phyloP scores from a whole-genome alignment of 2,329 filamentous ascomycete genomes.

The Curvularia eragrostidis region DNA sequence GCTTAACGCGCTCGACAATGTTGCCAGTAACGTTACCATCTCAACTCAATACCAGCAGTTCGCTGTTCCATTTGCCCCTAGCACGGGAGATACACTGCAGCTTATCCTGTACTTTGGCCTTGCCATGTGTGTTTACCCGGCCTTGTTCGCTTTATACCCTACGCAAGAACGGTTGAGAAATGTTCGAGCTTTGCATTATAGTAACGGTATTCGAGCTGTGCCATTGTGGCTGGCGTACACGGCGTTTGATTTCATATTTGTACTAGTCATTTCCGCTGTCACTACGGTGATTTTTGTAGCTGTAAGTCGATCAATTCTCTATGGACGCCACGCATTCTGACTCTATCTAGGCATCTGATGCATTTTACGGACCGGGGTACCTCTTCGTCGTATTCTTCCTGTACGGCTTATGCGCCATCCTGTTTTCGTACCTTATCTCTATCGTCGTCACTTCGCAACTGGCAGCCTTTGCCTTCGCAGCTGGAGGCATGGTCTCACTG shows the following conservation, averaged over 20 bases:
- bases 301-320: constrained; percentile 27
- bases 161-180: constrained; percentile 81
- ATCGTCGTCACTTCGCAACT: constrained; percentile 80
- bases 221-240: constrained; percentile 87
- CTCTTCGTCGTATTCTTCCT: constrained; percentile 81
- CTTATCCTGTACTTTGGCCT: constrained; percentile 83
- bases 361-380: constrained; percentile 82
- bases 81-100: constrained; percentile 75
- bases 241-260: constrained; percentile 78
- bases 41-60: constrained; percentile 76
- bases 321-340: constrained; percentile 15
- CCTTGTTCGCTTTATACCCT: constrained; percentile 87
- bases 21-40: constrained; percentile 73
- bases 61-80: constrained; percentile 73
- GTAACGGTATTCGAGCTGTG: constrained; percentile 82
- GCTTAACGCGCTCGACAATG: constrained; percentile 88
- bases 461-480: constrained; percentile 82
- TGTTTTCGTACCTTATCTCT: constrained; percentile 82
- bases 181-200: constrained; percentile 86
- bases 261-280: constrained; percentile 70
- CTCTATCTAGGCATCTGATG: constrained; percentile 55
- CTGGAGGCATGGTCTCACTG: constrained; percentile 71
- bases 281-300: constrained; percentile 73
- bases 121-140: constrained; percentile 78
- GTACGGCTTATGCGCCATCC: constrained; percentile 78